Evolutionary conservation across 257 asterid genomes (phyloP).

Genomic region (Oldenlandia corymbosa): DNA sequence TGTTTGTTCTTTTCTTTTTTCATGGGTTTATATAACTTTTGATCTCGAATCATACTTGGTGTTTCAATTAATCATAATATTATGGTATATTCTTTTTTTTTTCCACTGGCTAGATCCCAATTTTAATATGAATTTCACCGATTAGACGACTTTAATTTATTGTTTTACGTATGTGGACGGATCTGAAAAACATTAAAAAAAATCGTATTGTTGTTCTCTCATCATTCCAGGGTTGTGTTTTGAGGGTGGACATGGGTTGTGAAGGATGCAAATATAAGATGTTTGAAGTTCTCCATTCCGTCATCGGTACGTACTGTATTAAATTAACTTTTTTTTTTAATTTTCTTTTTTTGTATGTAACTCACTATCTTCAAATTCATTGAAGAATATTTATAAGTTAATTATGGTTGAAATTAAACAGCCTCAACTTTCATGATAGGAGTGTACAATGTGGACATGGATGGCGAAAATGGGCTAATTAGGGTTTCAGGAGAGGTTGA

Average conservation of each 20-base stretch:
- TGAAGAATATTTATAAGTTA: neutral
- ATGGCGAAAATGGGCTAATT: constrained; percentile 21
- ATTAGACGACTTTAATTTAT: too few species aligned
- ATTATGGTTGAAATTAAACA: neutral
- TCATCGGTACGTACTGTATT: neutral
- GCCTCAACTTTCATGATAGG: constrained; percentile 19
- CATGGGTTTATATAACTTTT: too few species aligned
- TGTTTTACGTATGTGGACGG: too few species aligned
- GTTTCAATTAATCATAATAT: too few species aligned
- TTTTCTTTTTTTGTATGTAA: neutral
- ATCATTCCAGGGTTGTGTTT: constrained; percentile 1
- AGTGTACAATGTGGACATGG: constrained; percentile 29
- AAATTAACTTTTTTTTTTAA: neutral
- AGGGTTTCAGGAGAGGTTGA: constrained; percentile 40
- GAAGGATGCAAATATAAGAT: neutral
- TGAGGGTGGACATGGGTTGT: neutral
- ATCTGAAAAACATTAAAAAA: too few species aligned
- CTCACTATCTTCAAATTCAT: too few species aligned
- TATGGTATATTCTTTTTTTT: too few species aligned
- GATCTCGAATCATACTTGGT: too few species aligned
- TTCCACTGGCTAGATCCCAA: too few species aligned
- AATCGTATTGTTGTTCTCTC: too few species aligned
- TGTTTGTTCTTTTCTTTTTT: too few species aligned
- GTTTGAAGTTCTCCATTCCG: neutral
- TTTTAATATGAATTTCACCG: too few species aligned